phyloP scores from a whole-genome alignment of 2,329 filamentous ascomycete genomes.

The Fusarium illudens region DNA sequence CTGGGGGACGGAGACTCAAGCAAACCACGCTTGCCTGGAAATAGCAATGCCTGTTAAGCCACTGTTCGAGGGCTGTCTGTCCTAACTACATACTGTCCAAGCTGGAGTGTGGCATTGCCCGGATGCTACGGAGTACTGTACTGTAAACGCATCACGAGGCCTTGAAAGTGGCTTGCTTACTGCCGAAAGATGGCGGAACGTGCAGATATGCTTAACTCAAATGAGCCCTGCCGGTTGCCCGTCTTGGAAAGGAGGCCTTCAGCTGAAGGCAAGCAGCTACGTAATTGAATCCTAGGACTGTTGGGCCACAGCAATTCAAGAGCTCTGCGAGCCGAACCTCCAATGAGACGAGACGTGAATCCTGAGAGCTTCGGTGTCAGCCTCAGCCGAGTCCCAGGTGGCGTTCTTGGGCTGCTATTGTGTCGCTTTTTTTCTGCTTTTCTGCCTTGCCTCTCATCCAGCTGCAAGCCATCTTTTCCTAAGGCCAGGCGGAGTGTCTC shows the following conservation, averaged over 20 bases:
- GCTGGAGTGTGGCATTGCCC: neutral
- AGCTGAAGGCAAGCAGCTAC: neutral
- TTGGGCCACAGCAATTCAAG: neutral
- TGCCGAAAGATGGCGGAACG: neutral
- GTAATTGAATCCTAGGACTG: neutral
- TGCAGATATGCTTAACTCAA: slow-evolving; percentile 4
- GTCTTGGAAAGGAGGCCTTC: neutral
- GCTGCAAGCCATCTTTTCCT: neutral
- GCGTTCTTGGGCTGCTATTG: neutral
- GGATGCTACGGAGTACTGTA: neutral
- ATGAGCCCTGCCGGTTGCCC: neutral
- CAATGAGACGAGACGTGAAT: neutral
- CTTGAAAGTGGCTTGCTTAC: slow-evolving; percentile 3
- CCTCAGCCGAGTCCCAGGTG: neutral
- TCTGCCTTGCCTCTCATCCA: neutral
- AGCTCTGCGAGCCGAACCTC: neutral
- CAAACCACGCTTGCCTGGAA: neutral
- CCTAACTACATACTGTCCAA: neutral
- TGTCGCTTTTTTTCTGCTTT: neutral
- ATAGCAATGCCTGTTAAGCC: neutral
- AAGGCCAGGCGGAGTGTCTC: neutral
- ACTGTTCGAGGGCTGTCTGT: neutral
- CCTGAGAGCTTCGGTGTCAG: neutral
- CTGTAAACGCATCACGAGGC: neutral
- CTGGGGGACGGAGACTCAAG: neutral